Base-by-base conservation (phyloP, 1,139 yeast species). In the Blastobotrys niveus region DNA sequence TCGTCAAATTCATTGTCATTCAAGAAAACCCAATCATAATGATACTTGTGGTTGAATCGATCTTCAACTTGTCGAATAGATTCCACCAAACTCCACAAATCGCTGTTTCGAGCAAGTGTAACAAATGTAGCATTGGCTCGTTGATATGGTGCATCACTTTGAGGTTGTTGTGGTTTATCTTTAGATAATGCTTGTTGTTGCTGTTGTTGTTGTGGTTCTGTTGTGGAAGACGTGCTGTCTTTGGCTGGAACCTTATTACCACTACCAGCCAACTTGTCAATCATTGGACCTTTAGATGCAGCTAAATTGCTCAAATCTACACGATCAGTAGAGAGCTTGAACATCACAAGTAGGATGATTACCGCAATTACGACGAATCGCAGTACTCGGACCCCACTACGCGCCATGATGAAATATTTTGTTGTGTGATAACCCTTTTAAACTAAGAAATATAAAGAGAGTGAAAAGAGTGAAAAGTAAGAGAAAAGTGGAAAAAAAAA, bases 11-110 rank as follows among this genome's bases (percentile, higher is more conserved):
- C 76, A 48, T 70, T 66, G 77, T 82, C 85, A 61, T 82, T 82
- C 51, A 81, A 67, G 58, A 82, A 82, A n/a, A 81, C 80, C 91
- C 91, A 82, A 55, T 80, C 86, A 61, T 82, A 82, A 55, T 79
- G 75, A 61, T 63, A 82, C 45, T 74, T 65, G 47, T 67, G 58
- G 65, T 86, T 85, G 67, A 85, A 86, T 39, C 91, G 71, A 56
- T 77, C 80, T 65, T 86, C 89, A 30, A 84, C 74, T 41, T 75
- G 70, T 45, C 76, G 72, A 38, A 86, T 77, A 4, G 93, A 77
- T 41, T 69, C 72, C 15, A 81, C 61, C 45, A 85, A 64, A 5
- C 71, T 74, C 60, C 71, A 70, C 27, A 85, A 60, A 53, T 87
- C 95, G 12, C 68, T 60, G 61, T 86, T 84, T 52, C 93, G 71